Percentiles rank a stretch among this genome's conserved stretches.
Conservation (phyloP, 306 rosid genomes). For the Quercus parvula region DNA sequence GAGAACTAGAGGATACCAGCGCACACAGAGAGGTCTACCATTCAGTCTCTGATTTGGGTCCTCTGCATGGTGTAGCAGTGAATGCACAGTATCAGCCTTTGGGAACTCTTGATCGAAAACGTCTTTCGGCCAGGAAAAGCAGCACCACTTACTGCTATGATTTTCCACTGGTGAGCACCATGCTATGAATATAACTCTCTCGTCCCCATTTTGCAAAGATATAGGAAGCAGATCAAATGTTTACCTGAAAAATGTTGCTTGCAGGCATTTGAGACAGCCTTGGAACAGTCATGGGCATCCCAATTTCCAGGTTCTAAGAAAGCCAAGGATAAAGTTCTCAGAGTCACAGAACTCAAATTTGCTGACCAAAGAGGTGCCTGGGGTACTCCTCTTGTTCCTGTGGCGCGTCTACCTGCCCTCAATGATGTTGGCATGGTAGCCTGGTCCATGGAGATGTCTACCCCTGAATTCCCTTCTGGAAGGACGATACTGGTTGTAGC, state of each 20-base stretch:
- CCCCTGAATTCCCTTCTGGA: conserved; percentile 94
- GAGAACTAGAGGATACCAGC: conserved; percentile 65
- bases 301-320: conserved; percentile 43
- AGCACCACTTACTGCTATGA: conserved; percentile 96
- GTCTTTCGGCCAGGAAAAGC: conserved; percentile 81
- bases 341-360: conserved; percentile 76
- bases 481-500: conserved; percentile 81
- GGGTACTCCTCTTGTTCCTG: conserved; percentile 82
- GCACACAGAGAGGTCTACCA: conserved; percentile 63
- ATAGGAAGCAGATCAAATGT: conserved; percentile 14
- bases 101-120: conserved; percentile 79
- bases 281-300: conserved; percentile 78
- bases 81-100: conserved; percentile 73
- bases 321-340: conserved; percentile 51
- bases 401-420: conserved; percentile 62
- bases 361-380: conserved; percentile 70
- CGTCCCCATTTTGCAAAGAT: not conserved
- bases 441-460: conserved; percentile 87
- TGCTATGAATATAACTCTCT: not conserved
- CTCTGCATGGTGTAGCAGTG: conserved; percentile 72
- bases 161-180: conserved; percentile 80
- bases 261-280: conserved; percentile 87
- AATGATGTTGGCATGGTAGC: conserved; percentile 98
- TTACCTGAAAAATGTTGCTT: conserved; percentile 27
- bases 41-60: conserved; percentile 54